Percentiles rank a stretch among this genome's conserved stretches.
These are phyloP conservation scores for Spencermartinsiella ligniputridi DNA, from an alignment of 1,139 yeast species.

Conservation along the genomic window DNA sequence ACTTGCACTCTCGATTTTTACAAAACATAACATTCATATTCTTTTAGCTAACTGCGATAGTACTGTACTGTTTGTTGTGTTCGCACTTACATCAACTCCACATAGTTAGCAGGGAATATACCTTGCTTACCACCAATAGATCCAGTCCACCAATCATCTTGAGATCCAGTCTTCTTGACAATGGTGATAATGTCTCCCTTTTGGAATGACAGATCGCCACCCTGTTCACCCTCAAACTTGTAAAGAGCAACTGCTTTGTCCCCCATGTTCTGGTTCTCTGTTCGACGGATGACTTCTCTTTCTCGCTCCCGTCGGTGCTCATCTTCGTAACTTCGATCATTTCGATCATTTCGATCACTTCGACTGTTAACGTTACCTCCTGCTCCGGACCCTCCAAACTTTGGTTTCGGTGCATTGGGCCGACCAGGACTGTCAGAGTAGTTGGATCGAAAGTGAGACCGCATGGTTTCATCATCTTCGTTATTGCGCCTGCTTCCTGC, in stretches of 20 bases:
- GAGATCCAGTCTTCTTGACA: constrained; percentile 75
- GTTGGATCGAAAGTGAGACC: constrained; percentile 30
- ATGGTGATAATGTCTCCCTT: constrained; percentile 95
- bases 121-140: constrained; percentile 78
- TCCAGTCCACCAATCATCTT: constrained; percentile 99
- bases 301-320: constrained; percentile 15
- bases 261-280: constrained; percentile 28
- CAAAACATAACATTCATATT: too few species aligned
- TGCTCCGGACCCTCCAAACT: constrained; percentile 10
- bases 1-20: too few species aligned
- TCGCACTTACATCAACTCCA: constrained; percentile 54
- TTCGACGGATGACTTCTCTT: constrained; percentile 12
- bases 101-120: constrained; percentile 96
- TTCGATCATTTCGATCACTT: constrained; percentile 10
- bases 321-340: constrained; percentile 17
- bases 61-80: neutral
- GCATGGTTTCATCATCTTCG: constrained; percentile 30
- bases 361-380: constrained; percentile 5
- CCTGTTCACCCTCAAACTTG: constrained; percentile 85
- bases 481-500: constrained; percentile 16
- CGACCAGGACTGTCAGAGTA: constrained; percentile 35
- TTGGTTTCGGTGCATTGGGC: constrained; percentile 53
- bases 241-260: constrained; percentile 87
- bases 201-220: constrained; percentile 84
- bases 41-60: too few species aligned